These are phyloP conservation scores for Lagerstroemia speciosa DNA, from an alignment of 345 rosid genomes.

Conservation along the genomic window DNA sequence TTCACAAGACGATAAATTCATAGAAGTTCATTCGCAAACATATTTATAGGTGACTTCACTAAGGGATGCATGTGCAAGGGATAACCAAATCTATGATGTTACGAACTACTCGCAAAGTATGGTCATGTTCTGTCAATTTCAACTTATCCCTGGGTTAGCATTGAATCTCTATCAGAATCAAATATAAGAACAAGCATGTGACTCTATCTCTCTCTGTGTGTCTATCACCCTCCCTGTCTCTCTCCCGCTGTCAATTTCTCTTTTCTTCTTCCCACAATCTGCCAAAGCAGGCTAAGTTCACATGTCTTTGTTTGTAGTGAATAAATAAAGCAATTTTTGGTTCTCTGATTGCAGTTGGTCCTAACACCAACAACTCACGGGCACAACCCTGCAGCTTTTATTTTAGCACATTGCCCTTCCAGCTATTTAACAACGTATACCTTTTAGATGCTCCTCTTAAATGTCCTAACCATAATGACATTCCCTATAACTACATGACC, in stretches of 20 bases:
- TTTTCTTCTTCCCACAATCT: constrained; percentile 15
- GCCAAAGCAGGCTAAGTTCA: constrained; percentile 43
- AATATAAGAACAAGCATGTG: constrained; percentile 5
- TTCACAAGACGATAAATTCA: too few relatives aligned
- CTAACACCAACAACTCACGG: constrained; percentile 62
- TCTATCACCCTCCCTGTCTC: constrained; percentile 13
- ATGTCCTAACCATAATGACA: neutral
- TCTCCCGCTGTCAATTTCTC: neutral
- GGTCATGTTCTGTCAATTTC: too few relatives aligned
- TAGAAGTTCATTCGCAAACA: too few relatives aligned
- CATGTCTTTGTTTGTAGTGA: constrained; percentile 84
- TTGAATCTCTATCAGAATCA: neutral
- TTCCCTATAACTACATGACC: constrained; percentile 2
- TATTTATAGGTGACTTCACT: too few relatives aligned
- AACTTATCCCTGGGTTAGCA: too few relatives aligned
- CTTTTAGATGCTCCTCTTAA: constrained; percentile 10
- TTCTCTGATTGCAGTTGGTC: constrained; percentile 31
- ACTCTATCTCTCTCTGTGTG: neutral
- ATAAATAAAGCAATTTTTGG: constrained; percentile 20
- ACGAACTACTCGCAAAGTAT: too few relatives aligned
- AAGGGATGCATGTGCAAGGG: too few relatives aligned
- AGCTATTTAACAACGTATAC: neutral
- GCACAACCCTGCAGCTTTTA: constrained; percentile 17
- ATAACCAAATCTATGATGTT: too few relatives aligned
- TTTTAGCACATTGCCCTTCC: neutral